Evolutionary conservation across 1,139 yeast genomes (phyloP), one percentile per base, ranked within the genome.

Genomic region (Kodamaea fungicola): DNA sequence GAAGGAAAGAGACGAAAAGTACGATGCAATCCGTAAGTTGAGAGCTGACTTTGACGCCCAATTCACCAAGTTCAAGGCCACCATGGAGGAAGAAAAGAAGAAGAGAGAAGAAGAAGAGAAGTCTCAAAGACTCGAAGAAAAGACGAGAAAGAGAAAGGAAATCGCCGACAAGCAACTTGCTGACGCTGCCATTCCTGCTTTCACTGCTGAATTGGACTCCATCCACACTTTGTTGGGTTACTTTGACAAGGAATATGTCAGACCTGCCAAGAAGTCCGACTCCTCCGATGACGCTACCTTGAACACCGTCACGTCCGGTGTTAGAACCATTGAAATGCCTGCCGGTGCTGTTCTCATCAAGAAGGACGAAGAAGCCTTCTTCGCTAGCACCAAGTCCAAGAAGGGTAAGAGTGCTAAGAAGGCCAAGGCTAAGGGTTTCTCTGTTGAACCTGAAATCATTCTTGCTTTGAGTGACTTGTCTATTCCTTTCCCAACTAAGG

Each of bases 181-280:
- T 40, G 78, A 75, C 44, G 89, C 89, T 39, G 84, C 90, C 26
- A 71, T 74, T 52, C 96, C 97, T 31, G 97, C 97, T 28, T 90
- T 85, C 67, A 79, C 83, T 44, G 67, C 67, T 34, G 92, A 88
- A 65, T 80, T 87, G 52, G 74, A 71, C 51, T 71, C 83, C 44
- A 86, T 92, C 55, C 88, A 87, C 63, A 69, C 73, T 45, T 72
- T 88, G 56, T 73, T 89, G 60, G 56, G 67, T 31, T 77, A 78
- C 65, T 86, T 90, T 53, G 96, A 88, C 58, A 95, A 95, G 49
- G 61, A 81, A 32, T 83, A 80, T 61, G 84, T 76, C 49, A 83
- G 78, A 64, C 83, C 87, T 45, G 61, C 55, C 45, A 66, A 63
- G 37, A 59, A 61, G 45, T 52, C 69, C 47, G 55, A 65, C 36